These are phyloP conservation scores for Penicillium macrosclerotiorum DNA, from an alignment of 495 filamentous ascomycete species.

Conservation along the genomic window DNA sequence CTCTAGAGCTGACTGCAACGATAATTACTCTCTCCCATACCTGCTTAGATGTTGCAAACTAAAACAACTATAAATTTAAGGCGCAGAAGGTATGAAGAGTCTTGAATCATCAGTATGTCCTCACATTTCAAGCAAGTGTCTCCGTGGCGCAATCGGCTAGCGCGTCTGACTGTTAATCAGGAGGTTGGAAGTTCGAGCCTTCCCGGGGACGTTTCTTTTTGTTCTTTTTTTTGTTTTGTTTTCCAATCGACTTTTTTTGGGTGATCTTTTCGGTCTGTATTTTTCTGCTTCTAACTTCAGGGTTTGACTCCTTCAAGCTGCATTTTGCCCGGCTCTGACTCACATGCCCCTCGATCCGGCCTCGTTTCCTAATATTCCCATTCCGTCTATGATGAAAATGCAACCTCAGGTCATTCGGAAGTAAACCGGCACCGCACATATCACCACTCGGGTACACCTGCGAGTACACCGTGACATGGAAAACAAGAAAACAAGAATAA, in stretches of 20 bases:
- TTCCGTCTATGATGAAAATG: constrained; percentile 10
- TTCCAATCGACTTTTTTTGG: not conserved
- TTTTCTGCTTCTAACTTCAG: not conserved
- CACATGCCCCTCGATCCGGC: constrained; percentile 2
- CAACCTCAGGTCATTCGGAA: constrained; percentile 14
- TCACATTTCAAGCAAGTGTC: constrained; percentile 20
- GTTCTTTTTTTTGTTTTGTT: not conserved
- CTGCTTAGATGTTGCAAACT: no score
- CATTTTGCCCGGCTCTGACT: not conserved
- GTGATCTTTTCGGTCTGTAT: not conserved
- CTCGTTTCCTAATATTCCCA: not conserved
- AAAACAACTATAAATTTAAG: no score
- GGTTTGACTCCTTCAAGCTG: not conserved
- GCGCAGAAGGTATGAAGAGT: no score
- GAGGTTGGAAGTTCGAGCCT: constrained; percentile 51
- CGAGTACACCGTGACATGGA: constrained; percentile 1
- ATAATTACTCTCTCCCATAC: no score
- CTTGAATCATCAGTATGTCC: no score
- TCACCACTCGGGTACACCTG: not conserved
- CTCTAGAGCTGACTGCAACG: no score
- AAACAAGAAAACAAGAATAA: no score
- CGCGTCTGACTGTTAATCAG: constrained; percentile 52
- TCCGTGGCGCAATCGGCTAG: constrained; percentile 52
- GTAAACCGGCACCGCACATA: not conserved
- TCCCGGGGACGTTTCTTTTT: constrained; percentile 37